Conservation (phyloP, 192 early-diverging fungal species). For the Spizellomyces punctatus region DNA sequence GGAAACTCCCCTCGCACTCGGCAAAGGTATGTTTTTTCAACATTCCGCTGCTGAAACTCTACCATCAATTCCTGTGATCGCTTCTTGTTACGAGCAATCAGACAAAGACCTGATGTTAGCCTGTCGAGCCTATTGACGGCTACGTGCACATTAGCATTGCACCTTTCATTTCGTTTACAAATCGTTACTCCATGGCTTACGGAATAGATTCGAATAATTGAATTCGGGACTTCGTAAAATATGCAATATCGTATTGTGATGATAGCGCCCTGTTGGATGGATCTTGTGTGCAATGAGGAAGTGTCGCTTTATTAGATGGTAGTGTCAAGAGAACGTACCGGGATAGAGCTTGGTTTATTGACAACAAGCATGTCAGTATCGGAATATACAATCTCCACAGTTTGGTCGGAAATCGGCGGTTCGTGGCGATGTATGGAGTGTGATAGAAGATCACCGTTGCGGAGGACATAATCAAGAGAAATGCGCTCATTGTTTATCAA, state of each 20-base stretch:
- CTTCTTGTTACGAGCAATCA: conserved; percentile 64
- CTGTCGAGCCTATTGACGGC: conserved; percentile 91
- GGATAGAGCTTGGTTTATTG: conserved; percentile 88
- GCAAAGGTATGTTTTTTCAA: conserved; percentile 88
- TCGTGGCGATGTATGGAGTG: conserved; percentile 94
- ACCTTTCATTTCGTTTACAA: background rate
- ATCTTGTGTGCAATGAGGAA: conserved; percentile 19
- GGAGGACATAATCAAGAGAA: conserved; percentile 60
- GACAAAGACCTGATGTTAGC: conserved; percentile 89
- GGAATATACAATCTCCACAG: conserved; percentile 65
- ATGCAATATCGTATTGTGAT: conserved; percentile 73
- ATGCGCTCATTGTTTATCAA: conserved; percentile 72
- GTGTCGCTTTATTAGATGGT: no score
- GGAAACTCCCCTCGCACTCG: conserved; percentile 90
- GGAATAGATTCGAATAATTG: conserved; percentile 28
- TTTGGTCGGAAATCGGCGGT: conserved; percentile 73
- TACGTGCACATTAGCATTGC: conserved; percentile 25
- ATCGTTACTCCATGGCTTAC: conserved; percentile 22
- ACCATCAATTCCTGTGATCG: conserved; percentile 65
- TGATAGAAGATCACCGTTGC: conserved; percentile 77
- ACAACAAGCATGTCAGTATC: conserved; percentile 76
- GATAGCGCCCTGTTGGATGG: conserved; percentile 82
- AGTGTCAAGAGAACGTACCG: conserved; percentile 31
- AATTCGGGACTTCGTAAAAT: conserved; percentile 38
- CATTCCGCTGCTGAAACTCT: conserved; percentile 64